Base-by-base conservation (phyloP, 1,284 basidiomycete species). In the Xanthoconium separans region DNA sequence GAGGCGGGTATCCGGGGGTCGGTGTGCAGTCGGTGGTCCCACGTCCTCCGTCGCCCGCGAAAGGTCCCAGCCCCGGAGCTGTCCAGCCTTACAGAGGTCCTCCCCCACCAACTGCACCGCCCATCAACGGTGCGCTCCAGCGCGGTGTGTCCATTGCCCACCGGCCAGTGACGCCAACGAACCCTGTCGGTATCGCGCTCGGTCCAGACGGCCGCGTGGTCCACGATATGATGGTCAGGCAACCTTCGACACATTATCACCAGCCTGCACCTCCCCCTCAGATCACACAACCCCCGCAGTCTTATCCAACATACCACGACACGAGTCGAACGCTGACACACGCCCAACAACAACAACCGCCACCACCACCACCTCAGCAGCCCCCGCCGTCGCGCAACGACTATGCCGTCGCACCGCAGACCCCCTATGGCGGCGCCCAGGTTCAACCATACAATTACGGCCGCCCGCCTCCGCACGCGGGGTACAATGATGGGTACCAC, bases 1-100 rank as follows among this genome's bases (percentile, higher is more conserved):
- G 83, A 55, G 76, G 82, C 51, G 91, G 88, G 0, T 91, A 88
- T 62, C 84, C 83, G 0, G 92, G 92, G 3, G 85, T 94, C 56
- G 93, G 89, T 6, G 84, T 87, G 0, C 84, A 89, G 51, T 85
- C 81, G 1, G 24, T 68, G 5, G 55, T 52, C 5, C 13, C 59
- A 2, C 65, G 61, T 18, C 11, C 27, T 27, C 15, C 41, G 2
- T 68, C 67, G 15, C 66, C 65, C 20, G 56, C 63, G 54, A 68
- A 46, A 58, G 62, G 60, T 4, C 51, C 59, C 1, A 58, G 56
- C 34, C 60, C 60, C 4, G 50, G 57, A 5, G 44, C 53, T 33
- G 33, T 57, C 40, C 65, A 63, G 47, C 55, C 63, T 6, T 56
- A 51, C 37, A 55, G 59, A 16, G 58, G 64, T 8, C 65, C 68